Percentiles rank a stretch among this genome's conserved stretches.
These are phyloP conservation scores for Huiozyma naganishii DNA, from an alignment of 805 yeast species.

Conservation along the genomic window DNA sequence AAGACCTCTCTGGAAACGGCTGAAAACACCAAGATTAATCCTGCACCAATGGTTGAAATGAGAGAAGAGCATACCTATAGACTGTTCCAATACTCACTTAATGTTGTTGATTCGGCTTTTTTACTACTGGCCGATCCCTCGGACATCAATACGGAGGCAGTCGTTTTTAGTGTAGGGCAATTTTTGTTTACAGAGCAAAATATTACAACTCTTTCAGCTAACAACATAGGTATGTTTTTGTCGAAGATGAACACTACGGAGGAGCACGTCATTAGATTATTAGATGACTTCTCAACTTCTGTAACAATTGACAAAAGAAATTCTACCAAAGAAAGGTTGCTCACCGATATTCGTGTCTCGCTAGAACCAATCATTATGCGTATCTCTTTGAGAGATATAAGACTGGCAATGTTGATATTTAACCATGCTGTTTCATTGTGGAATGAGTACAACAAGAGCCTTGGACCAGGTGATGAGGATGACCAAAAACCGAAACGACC, in stretches of 20 bases:
- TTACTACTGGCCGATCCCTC: constrained; percentile 75
- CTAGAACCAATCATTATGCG: constrained; percentile 75
- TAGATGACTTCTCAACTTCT: constrained; percentile 82
- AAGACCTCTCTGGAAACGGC: constrained; percentile 3
- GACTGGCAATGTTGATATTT: constrained; percentile 64
- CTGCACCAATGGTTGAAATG: constrained; percentile 1
- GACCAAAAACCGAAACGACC: constrained; percentile 4
- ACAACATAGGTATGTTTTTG: constrained; percentile 79
- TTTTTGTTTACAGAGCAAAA: constrained; percentile 58
- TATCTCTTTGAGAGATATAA: constrained; percentile 76
- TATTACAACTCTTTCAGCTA: constrained; percentile 53
- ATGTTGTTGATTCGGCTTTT: constrained; percentile 66
- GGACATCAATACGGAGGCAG: constrained; percentile 62
- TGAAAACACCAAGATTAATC: background rate
- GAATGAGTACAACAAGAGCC: constrained; percentile 5
- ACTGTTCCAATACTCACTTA: constrained; percentile 44
- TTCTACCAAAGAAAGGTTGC: constrained; percentile 43
- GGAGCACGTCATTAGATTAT: constrained; percentile 53
- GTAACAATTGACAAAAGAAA: constrained; percentile 63
- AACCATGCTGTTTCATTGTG: constrained; percentile 55
- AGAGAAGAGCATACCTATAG: constrained; percentile 4
- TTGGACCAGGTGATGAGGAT: constrained; percentile 19
- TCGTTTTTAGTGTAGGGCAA: constrained; percentile 82
- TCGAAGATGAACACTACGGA: constrained; percentile 61
- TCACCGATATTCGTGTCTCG: constrained; percentile 57